A percentile compares a stretch with the other conserved stretches of the same genome.
Evolutionary conservation across 257 asterid species (phyloP).

Genomic region (Solanum rostratum): DNA sequence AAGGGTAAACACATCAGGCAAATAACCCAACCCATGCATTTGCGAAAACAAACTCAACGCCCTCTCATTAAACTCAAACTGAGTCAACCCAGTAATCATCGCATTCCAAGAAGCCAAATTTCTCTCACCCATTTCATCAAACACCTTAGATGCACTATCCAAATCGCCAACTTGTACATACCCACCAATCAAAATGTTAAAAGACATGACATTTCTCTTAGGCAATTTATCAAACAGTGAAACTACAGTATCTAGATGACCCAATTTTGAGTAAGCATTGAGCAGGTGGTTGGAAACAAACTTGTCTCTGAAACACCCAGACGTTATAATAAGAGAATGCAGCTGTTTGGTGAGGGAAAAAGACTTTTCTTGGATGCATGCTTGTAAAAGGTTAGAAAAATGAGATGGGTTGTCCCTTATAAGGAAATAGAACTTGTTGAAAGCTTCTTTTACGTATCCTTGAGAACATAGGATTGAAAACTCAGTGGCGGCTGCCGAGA

Average conservation of each 20-base stretch:
- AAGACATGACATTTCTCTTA: constrained; percentile 55
- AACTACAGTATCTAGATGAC: constrained; percentile 26
- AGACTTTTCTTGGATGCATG: constrained; percentile 45
- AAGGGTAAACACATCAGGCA: constrained; percentile 60
- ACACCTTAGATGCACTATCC: constrained; percentile 38
- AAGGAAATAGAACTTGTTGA: constrained; percentile 28
- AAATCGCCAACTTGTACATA: constrained; percentile 45
- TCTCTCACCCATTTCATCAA: constrained; percentile 51
- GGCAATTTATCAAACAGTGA: constrained; percentile 57
- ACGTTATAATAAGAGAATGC: constrained; percentile 48
- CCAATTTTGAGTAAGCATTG: constrained; percentile 44
- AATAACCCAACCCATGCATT: constrained; percentile 50
- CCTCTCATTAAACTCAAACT: constrained; percentile 45
- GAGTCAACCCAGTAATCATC: constrained; percentile 53
- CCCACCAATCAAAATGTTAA: constrained; percentile 72
- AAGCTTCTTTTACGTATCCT: constrained; percentile 46
- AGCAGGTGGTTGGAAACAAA: constrained; percentile 63
- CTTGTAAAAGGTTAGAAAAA: constrained; percentile 52
- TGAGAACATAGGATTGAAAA: constrained; percentile 33
- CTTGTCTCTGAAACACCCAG: constrained; percentile 40
- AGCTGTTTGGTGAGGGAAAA: constrained; percentile 37
- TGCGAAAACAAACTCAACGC: constrained; percentile 37
- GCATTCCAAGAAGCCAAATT: constrained; percentile 96
- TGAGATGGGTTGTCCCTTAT: constrained; percentile 44
- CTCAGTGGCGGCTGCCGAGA: constrained; percentile 14